A percentile compares a stretch with the other conserved stretches of the same genome.
These are phyloP conservation scores for Microdochium trichocladiopsis DNA, from an alignment of 2,329 filamentous ascomycete genomes.

Conservation along the genomic window DNA sequence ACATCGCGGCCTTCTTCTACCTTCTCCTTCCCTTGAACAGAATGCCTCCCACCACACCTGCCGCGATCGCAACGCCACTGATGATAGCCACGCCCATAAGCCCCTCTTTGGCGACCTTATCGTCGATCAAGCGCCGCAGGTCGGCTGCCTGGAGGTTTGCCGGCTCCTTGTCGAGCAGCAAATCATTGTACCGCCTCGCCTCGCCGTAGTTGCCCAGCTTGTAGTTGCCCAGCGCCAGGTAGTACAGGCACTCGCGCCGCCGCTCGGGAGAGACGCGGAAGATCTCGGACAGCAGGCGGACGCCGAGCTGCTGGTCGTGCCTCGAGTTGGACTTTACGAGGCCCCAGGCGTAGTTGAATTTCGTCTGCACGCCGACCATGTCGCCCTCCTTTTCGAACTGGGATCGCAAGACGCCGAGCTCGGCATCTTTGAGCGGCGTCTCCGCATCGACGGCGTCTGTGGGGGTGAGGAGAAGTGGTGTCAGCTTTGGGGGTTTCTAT, in stretches of 20 bases:
- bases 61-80: constrained; percentile 84
- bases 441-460: constrained; percentile 95
- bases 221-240: constrained; percentile 94
- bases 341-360: constrained; percentile 99
- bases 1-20: too few relatives aligned
- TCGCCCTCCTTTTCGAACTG: constrained; percentile 98
- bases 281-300: constrained; percentile 90
- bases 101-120: constrained; percentile 92
- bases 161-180: constrained; percentile 84
- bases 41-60: constrained; percentile 86
- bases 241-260: constrained; percentile 95
- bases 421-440: constrained; percentile 87
- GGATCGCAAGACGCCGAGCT: constrained; percentile 84
- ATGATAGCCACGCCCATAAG: constrained; percentile 92
- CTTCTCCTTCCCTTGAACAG: constrained; percentile 63
- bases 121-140: constrained; percentile 81
- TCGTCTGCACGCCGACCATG: constrained; percentile 94
- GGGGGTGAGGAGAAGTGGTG: constrained; percentile 10
- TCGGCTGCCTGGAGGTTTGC: constrained; percentile 86
- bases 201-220: constrained; percentile 98
- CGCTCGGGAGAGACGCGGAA: constrained; percentile 91
- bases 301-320: constrained; percentile 85
- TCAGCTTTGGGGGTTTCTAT: neutral
- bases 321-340: constrained; percentile 88
- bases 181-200: constrained; percentile 88